Percentiles rank a stretch among this genome's conserved stretches.
Evolutionary conservation across 2,329 filamentous ascomycete species (phyloP).

Genomic region (Chaetomiaceae sp.): DNA sequence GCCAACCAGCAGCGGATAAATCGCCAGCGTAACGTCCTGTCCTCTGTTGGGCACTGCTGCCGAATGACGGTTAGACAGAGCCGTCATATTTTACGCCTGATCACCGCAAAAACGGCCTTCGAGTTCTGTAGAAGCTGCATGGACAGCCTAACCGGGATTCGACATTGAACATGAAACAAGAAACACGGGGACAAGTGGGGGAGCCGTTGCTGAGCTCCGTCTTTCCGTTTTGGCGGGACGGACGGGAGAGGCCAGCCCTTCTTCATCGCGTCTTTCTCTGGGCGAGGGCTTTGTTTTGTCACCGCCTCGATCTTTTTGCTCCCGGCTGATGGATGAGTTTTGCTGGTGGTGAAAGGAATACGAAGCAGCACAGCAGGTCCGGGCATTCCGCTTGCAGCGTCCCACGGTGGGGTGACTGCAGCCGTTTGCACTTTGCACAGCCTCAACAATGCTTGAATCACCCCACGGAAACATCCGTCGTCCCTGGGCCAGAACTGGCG

Average conservation of each 20-base stretch:
- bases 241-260: not conserved
- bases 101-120: too few species aligned
- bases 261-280: too few species aligned
- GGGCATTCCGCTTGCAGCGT: not conserved
- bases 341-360: not conserved
- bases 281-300: too few species aligned
- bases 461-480: not conserved
- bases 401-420: constrained; percentile 7
- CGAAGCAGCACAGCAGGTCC: not conserved
- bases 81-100: too few species aligned
- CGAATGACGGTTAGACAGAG: too few species aligned
- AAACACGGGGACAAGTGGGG: constrained; percentile 17
- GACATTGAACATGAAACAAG: constrained; percentile 20
- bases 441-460: not conserved
- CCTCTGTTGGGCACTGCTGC: too few species aligned
- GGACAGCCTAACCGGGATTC: not conserved
- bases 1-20: not conserved
- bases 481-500: not conserved
- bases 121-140: not conserved
- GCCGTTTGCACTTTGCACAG: not conserved
- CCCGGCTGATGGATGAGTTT: too few species aligned
- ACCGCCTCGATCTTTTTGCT: too few species aligned
- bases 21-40: not conserved
- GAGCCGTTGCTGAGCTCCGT: not conserved
- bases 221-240: not conserved